Conservation (phyloP, 148 eudicot genomes). For the Simmondsia chinensis region DNA sequence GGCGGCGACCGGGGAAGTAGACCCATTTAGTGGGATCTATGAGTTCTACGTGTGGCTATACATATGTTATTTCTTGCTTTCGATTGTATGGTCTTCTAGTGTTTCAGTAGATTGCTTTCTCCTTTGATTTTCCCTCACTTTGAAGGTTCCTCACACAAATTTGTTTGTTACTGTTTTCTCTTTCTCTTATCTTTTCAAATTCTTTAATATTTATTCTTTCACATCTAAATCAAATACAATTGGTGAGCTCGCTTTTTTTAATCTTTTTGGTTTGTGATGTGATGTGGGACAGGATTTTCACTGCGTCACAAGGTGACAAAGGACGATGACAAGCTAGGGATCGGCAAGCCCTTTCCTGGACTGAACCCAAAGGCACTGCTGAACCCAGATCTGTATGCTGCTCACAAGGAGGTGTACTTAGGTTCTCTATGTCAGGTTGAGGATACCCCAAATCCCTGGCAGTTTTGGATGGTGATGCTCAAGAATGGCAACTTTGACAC, state of each 20-base stretch:
- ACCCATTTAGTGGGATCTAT: too few relatives aligned
- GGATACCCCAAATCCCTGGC: slow-evolving; percentile 39
- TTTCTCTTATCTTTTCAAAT: too few relatives aligned
- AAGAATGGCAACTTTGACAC: slow-evolving; percentile 78
- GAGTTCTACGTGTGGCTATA: too few relatives aligned
- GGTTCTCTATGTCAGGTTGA: slow-evolving; percentile 53
- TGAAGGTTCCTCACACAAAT: too few relatives aligned
- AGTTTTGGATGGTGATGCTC: slow-evolving; percentile 84
- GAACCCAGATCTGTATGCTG: slow-evolving; percentile 67
- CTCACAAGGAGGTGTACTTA: slow-evolving; percentile 50
- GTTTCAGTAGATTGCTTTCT: too few relatives aligned
- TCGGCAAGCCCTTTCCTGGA: slow-evolving; percentile 53
- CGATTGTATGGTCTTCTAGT: too few relatives aligned
- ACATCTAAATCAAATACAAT: too few relatives aligned
- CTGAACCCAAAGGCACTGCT: slow-evolving; percentile 25
- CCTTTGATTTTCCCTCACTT: too few relatives aligned
- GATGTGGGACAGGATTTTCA: slow-evolving; percentile 12
- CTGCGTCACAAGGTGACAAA: slow-evolving; percentile 46
- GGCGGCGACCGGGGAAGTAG: too few relatives aligned
- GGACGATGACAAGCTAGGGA: slow-evolving; percentile 52
- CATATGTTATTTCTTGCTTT: too few relatives aligned
- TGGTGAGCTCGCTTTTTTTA: neutral
- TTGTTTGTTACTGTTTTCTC: too few relatives aligned
- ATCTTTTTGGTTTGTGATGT: neutral
- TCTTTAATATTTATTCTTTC: too few relatives aligned